Evolutionary conservation across 1,284 basidiomycete genomes (phyloP).

Genomic region (Trametes hirsuta): DNA sequence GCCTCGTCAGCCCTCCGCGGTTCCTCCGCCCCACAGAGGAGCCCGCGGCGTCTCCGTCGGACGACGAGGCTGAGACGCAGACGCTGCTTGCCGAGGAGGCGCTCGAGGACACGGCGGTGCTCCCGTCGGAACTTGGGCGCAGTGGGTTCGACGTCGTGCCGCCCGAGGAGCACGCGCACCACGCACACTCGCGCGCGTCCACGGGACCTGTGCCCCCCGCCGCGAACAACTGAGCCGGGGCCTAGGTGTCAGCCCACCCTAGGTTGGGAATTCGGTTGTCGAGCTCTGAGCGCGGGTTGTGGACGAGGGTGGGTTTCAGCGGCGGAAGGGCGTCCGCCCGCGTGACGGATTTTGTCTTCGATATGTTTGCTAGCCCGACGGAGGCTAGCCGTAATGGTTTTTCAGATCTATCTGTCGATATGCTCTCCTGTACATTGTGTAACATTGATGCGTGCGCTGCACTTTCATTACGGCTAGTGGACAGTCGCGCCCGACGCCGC

Average conservation of each 20-base stretch:
- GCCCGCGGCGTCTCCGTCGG: constrained; percentile 28
- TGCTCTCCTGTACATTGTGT: constrained; percentile 5
- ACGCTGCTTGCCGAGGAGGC: constrained; percentile 41
- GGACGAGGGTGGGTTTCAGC: not conserved
- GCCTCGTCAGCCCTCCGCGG: constrained; percentile 63
- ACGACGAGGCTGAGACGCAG: constrained; percentile 56
- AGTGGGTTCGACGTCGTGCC: constrained; percentile 75
- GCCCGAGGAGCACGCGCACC: constrained; percentile 26
- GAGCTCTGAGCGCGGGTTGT: too few relatives aligned
- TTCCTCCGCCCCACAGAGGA: constrained; percentile 51
- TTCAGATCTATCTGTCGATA: not conserved
- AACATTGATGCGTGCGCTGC: not conserved
- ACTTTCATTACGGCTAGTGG: too few relatives aligned
- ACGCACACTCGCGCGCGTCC: constrained; percentile 9
- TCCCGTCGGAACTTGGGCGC: constrained; percentile 75
- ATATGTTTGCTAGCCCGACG: not conserved
- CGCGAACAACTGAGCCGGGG: constrained; percentile 1
- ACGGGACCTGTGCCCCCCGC: constrained; percentile 6
- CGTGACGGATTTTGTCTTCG: not conserved
- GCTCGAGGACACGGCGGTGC: constrained; percentile 72
- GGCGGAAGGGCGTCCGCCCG: not conserved
- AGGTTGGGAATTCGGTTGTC: not conserved
- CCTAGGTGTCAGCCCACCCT: not conserved
- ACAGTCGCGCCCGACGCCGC: too few relatives aligned
- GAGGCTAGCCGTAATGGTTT: not conserved